Conservation (phyloP, 139 green algal genomes). For the Deuterostichococcus epilithicus region DNA sequence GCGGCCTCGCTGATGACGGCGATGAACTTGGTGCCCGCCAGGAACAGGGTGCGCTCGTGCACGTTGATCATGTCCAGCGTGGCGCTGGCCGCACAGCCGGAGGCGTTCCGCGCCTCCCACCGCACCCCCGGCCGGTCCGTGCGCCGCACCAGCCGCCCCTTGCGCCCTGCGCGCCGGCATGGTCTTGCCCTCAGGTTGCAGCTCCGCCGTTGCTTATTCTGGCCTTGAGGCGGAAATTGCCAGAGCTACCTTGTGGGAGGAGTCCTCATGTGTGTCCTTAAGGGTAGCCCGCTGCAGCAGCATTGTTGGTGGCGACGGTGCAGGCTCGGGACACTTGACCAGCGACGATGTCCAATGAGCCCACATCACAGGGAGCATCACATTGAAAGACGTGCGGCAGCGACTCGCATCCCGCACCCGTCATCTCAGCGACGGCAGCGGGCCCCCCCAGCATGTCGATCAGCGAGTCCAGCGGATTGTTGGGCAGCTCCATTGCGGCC, state of each 20-base stretch:
- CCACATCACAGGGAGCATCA: too few relatives aligned
- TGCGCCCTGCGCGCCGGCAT: slow-evolving; percentile 42
- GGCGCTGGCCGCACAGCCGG: slow-evolving; percentile 31
- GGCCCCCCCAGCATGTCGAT: slow-evolving; percentile 60
- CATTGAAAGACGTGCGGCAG: too few relatives aligned
- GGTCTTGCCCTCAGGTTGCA: too few relatives aligned
- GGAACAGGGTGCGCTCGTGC: slow-evolving; percentile 67
- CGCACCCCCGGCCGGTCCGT: slow-evolving; percentile 26
- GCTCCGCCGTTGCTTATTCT: too few relatives aligned
- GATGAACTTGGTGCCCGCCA: slow-evolving; percentile 50
- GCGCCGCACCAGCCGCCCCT: slow-evolving; percentile 44
- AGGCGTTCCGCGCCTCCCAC: slow-evolving; percentile 33
- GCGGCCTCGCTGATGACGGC: slow-evolving; percentile 77
- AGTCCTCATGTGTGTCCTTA: too few relatives aligned
- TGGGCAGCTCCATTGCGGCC: slow-evolving; percentile 30
- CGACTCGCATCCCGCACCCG: slow-evolving; percentile 15
- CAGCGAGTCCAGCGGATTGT: slow-evolving; percentile 55
- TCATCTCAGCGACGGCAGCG: slow-evolving; percentile 66
- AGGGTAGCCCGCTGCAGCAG: too few relatives aligned
- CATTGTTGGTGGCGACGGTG: too few relatives aligned
- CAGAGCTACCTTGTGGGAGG: too few relatives aligned
- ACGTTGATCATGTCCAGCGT: slow-evolving; percentile 67
- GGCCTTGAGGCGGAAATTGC: too few relatives aligned
- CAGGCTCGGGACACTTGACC: too few relatives aligned
- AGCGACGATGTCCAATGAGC: too few relatives aligned